Evolutionary conservation across 2,329 filamentous ascomycete genomes (phyloP).

Genomic region (Trichophyton mentagrophytes): DNA sequence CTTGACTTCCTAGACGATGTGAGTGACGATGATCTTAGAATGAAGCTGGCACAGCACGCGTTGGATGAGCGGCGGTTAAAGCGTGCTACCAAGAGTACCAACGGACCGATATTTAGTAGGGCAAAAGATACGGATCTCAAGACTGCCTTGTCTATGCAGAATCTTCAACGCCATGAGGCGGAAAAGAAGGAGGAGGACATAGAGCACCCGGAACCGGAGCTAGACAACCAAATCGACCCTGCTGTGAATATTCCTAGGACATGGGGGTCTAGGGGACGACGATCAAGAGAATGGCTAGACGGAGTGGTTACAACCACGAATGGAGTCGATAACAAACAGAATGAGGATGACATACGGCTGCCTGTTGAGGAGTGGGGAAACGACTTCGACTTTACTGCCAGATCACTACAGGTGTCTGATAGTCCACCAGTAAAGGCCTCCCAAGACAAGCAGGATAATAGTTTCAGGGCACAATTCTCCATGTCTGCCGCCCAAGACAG

Average conservation of each 20-base stretch:
- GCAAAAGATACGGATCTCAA: constrained; percentile 21
- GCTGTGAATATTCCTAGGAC: constrained; percentile 26
- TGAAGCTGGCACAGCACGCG: constrained; percentile 24
- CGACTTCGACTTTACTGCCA: constrained; percentile 20
- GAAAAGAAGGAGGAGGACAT: constrained; percentile 16
- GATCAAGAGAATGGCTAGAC: constrained; percentile 25
- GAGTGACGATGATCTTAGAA: constrained; percentile 24
- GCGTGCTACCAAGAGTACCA: constrained; percentile 27
- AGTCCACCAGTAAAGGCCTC: constrained; percentile 15
- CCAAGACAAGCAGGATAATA: not conserved
- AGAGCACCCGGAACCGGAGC: constrained; percentile 3
- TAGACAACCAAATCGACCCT: constrained; percentile 19
- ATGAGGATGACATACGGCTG: not conserved
- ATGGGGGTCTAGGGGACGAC: constrained; percentile 26
- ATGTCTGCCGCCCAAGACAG: not conserved
- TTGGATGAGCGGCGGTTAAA: constrained; percentile 29
- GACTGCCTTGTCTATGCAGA: constrained; percentile 24
- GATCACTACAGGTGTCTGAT: constrained; percentile 21
- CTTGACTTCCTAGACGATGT: constrained; percentile 25
- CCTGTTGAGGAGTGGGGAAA: constrained; percentile 15
- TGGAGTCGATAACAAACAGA: not conserved
- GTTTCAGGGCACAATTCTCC: not conserved
- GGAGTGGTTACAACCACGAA: constrained; percentile 17
- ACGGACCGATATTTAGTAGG: constrained; percentile 29
- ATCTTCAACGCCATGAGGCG: constrained; percentile 25